Base-by-base conservation (phyloP, 495 filamentous ascomycete species). In the Aspergillus steynii region DNA sequence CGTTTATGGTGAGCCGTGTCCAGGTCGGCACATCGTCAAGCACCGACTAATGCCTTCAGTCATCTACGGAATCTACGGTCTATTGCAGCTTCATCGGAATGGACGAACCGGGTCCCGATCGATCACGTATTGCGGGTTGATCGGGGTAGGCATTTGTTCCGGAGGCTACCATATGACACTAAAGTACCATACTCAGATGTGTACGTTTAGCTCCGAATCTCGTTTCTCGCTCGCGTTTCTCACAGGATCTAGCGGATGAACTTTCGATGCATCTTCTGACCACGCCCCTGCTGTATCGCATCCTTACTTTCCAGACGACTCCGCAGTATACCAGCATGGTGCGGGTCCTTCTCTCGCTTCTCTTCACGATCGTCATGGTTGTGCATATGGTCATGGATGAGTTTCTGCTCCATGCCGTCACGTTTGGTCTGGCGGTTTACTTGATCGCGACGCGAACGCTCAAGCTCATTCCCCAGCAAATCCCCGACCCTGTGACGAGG, bases 201-300 rank as follows among this genome's bases (percentile, higher is more conserved):
- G 78, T 81, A 71, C 15, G 63, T 65, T 25, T 14, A 31, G 34
- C 50, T 14, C 12, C 12, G 3, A 3, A 15, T 29, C 48, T 7
- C 12, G 12, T 20, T 10, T 34, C 1, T 27, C 12, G 25, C 20
- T 9, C 48, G n/a, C 47, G 1, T 10, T 20, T 31, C 34, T 61
- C 7, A 50, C 27, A 10, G 20, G 25, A 26, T 50, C 28, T 29
- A 66, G 71, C 65, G 61, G 74, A 77, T 57, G 84, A 86, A 56
- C 69, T 85, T 32, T 80, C 82, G n/a, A 88, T 88, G 84, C 76
- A 82, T 50, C 66, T 83, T 7, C 75, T 84, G 5, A 78, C 76
- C 2, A 80, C 77, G 55, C 72, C 79, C 7, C 71, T 86, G 29
- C 67, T 86, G 0, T 80, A 85, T 32, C 79, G 79, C 32, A 64